Evolutionary conservation across 2,329 filamentous ascomycete genomes (phyloP).

Genomic region (Hypocrella siamensis): DNA sequence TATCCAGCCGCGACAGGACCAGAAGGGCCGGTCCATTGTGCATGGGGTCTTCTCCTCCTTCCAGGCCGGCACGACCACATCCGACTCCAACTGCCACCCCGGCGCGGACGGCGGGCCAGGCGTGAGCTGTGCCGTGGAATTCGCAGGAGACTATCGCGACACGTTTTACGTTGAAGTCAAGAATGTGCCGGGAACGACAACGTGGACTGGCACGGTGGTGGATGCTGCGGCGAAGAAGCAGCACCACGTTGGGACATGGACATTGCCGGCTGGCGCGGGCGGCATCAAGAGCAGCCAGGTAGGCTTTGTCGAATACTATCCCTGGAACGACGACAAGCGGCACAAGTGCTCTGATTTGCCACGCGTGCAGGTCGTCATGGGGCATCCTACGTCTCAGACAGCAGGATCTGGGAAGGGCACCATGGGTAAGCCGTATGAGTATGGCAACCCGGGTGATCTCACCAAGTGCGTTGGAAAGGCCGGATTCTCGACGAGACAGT

Average conservation of each 20-base stretch:
- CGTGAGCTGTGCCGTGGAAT: slow-evolving; percentile 8
- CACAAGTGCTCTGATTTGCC: slow-evolving; percentile 7
- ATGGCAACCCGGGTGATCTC: slow-evolving; percentile 4
- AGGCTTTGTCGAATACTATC: slow-evolving; percentile 11
- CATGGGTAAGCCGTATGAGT: slow-evolving; percentile 7
- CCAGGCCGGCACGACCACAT: slow-evolving; percentile 5
- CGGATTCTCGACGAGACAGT: neutral
- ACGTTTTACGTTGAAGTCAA: slow-evolving; percentile 8
- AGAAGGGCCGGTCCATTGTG: slow-evolving; percentile 4
- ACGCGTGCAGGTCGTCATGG: slow-evolving; percentile 6
- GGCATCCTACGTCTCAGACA: slow-evolving; percentile 5
- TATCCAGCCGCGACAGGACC: slow-evolving; percentile 7
- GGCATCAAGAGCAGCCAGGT: slow-evolving; percentile 4
- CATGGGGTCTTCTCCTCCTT: slow-evolving; percentile 10
- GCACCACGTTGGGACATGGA: slow-evolving; percentile 8
- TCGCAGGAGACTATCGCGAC: slow-evolving; percentile 6
- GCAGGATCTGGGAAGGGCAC: slow-evolving; percentile 4
- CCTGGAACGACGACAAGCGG: slow-evolving; percentile 6
- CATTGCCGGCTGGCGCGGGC: slow-evolving; percentile 6
- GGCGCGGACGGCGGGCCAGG: slow-evolving; percentile 12
- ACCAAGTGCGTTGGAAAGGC: slow-evolving; percentile 6
- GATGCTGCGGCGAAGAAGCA: slow-evolving; percentile 4
- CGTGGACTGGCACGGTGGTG: slow-evolving; percentile 10
- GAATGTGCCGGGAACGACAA: slow-evolving; percentile 4
- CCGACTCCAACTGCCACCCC: slow-evolving; percentile 8